Base-by-base conservation (phyloP, 208 protist species). In the Herpetomonas muscarum region DNA sequence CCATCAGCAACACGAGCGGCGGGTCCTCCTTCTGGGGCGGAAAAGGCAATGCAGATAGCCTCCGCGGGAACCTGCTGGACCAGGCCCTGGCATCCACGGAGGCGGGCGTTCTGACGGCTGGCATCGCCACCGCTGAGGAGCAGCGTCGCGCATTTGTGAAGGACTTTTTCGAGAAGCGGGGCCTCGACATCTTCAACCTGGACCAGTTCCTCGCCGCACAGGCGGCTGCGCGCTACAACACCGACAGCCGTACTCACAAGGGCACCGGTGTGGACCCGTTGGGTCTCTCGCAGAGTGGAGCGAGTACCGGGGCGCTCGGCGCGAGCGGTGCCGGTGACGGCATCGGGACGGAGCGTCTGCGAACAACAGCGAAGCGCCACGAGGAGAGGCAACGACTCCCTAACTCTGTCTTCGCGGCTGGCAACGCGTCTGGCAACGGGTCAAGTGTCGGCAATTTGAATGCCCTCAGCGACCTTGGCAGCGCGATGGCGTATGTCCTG, bases 121-220 rank as follows among this genome's bases (percentile, higher is more conserved):
- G 0, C 10, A 46, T 17, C 4, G 21, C 41, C 32, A 25, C 10
- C 19, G 55, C n/a, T 37, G 49, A 59, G 3, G 47, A 62, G 26
- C 64, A 61, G 6, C 24, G 26, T 34, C 24, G 47, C 6, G 25
- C 47, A 26, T 3, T 13, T 13, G 15, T 56, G 37, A 57, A 59
- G n/a, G 83, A 91, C 62, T 91, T 91, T 52, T 91, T 91, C 67
- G 59, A 76, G 36, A 64, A 84, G 22, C 79, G 76, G 46, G 75
- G 72, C 4, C 67, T 91, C 25, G 76, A 87, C 17, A 55, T 73
- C 1, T 87, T 91, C 55, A 53, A 64, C 10, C 32, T 68, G 15
- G 69, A 58, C 42, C 29, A 48, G 15, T 42, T 64, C 28, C 24
- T 61, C 4, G 26, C 0, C 19, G 24, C 15, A 17, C 48, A 19